Evolutionary conservation across 805 yeast species (phyloP).

Genomic region (Jamesozyma spencerorum): DNA sequence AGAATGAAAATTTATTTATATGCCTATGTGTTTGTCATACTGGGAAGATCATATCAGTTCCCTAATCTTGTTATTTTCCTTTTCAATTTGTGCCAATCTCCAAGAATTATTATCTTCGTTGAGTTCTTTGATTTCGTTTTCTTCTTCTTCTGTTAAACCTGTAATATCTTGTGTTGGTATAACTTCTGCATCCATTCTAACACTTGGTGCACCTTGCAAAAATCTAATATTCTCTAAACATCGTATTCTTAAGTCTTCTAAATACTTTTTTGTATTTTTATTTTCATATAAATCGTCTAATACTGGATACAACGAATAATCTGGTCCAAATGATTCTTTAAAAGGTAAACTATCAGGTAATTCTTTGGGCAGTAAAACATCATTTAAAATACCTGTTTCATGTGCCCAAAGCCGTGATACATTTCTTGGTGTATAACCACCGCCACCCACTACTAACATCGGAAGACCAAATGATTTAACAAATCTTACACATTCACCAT

Average conservation of each 20-base stretch:
- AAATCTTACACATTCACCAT: conserved; percentile 89
- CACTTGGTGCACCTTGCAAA: conserved; percentile 88
- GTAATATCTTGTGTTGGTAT: conserved; percentile 54
- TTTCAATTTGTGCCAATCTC: conserved; percentile 32
- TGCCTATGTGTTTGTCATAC: too few species aligned
- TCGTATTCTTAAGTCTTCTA: conserved; percentile 69
- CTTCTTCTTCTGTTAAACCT: conserved; percentile 37
- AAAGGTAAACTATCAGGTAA: conserved; percentile 71
- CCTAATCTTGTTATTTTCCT: conserved; percentile 32
- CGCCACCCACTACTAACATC: conserved; percentile 91
- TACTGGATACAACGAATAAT: conserved; percentile 77
- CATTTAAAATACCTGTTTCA: conserved; percentile 82
- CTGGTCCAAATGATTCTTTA: conserved; percentile 81
- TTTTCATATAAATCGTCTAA: conserved; percentile 76
- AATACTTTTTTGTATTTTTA: conserved; percentile 70
- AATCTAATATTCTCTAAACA: conserved; percentile 73
- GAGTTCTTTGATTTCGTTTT: conserved; percentile 28
- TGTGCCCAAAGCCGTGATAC: conserved; percentile 93
- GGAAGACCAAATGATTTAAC: conserved; percentile 83
- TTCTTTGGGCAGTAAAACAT: conserved; percentile 64
- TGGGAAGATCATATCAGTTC: conserved; percentile 19
- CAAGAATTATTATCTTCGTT: conserved; percentile 25
- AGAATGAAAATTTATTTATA: too few species aligned
- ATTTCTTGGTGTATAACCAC: conserved; percentile 96
- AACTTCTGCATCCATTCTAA: conserved; percentile 72